phyloP scores from a whole-genome alignment of 2,329 filamentous ascomycete species.

The Aureobasidium uvarum region DNA sequence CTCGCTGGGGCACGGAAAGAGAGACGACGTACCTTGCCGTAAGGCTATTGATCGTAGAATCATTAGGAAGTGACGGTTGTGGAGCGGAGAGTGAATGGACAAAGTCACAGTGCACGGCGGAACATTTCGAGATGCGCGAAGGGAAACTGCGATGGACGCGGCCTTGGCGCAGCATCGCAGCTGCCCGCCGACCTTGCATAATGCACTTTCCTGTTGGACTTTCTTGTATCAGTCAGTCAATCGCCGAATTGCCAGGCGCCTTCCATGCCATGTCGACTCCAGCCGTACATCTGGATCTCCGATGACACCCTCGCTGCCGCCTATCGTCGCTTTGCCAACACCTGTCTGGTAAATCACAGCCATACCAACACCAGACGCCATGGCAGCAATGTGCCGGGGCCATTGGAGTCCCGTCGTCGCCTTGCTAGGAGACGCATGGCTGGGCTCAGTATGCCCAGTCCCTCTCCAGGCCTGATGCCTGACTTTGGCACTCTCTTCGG shows the following conservation, averaged over 20 bases:
- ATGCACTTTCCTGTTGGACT: neutral
- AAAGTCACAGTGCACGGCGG: neutral
- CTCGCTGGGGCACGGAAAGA: neutral
- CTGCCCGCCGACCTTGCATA: neutral
- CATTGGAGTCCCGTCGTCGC: slow-evolving; percentile 59
- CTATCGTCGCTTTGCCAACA: slow-evolving; percentile 53
- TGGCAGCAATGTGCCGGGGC: slow-evolving; percentile 61
- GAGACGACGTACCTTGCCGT: slow-evolving; percentile 39
- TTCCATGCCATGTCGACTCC: slow-evolving; percentile 33
- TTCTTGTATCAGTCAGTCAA: neutral
- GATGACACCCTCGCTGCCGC: slow-evolving; percentile 56
- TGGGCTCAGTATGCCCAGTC: slow-evolving; percentile 42
- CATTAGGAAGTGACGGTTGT: slow-evolving; percentile 36
- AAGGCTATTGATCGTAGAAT: slow-evolving; percentile 45
- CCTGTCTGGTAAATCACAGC: slow-evolving; percentile 41
- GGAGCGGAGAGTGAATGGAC: neutral
- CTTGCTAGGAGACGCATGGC: slow-evolving; percentile 57
- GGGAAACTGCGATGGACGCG: slow-evolving; percentile 6
- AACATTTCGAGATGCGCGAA: slow-evolving; percentile 21
- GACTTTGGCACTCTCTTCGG: slow-evolving; percentile 38
- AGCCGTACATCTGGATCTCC: slow-evolving; percentile 54
- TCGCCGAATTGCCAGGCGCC: slow-evolving; percentile 10
- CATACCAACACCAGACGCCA: slow-evolving; percentile 45
- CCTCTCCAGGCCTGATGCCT: slow-evolving; percentile 17
- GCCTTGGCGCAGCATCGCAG: slow-evolving; percentile 13